Conservation (phyloP, 345 rosid species). For the Gossypium turneri region DNA sequence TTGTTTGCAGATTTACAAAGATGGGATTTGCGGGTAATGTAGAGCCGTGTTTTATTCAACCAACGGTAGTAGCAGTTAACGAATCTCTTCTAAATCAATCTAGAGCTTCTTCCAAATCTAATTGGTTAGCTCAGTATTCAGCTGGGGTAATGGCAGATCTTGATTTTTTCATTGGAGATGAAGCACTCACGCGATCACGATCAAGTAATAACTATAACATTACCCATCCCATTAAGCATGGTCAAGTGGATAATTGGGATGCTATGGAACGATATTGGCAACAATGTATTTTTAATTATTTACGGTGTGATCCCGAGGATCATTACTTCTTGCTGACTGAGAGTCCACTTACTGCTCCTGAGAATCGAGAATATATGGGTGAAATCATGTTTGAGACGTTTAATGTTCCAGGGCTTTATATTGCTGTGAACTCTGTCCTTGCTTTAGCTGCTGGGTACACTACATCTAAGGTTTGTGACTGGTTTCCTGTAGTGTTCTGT, state of each 20-base stretch:
- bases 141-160: slow-evolving; percentile 99
- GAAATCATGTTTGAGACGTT: slow-evolving; percentile 90
- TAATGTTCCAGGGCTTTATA: slow-evolving; percentile 66
- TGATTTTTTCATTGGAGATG: slow-evolving; percentile 91
- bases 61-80: slow-evolving; percentile 84
- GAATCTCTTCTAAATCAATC: slow-evolving; percentile 81
- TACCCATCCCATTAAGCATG: slow-evolving; percentile 76
- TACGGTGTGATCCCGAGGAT: slow-evolving; percentile 98
- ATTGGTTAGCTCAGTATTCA: slow-evolving; percentile 76
- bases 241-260: slow-evolving; percentile 97
- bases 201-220: slow-evolving; percentile 75
- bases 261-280: slow-evolving; percentile 99
- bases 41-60: slow-evolving; percentile 95
- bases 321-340: slow-evolving; percentile 93
- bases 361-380: slow-evolving; percentile 88
- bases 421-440: slow-evolving; percentile 94
- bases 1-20: slow-evolving; percentile 68
- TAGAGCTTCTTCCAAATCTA: slow-evolving; percentile 58
- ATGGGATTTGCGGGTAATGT: slow-evolving; percentile 98
- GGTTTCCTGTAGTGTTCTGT: background rate
- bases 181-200: slow-evolving; percentile 73
- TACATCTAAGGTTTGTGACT: slow-evolving; percentile 69
- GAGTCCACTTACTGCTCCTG: slow-evolving; percentile 95
- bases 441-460: slow-evolving; percentile 99
- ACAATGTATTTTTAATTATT: slow-evolving; percentile 85